Evolutionary conservation across 306 rosid species (phyloP), one percentile per base, ranked within the genome.

Genomic region (Hippophae tibetana): DNA sequence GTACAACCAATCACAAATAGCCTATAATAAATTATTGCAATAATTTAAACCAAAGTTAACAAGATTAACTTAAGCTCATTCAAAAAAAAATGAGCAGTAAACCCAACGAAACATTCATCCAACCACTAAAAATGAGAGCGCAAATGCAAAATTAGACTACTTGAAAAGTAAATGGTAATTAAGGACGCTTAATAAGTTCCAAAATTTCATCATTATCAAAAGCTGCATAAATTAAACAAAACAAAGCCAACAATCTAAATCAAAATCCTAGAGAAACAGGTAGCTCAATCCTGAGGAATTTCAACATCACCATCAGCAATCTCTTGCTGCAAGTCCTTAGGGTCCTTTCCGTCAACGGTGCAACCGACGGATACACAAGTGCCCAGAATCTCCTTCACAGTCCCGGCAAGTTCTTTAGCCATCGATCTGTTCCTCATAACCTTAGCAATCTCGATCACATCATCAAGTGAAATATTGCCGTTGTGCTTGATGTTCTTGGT

Each of bases 361-460:
- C 97, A 89, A 0, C 97, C 97, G 1, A 89, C 94, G 13, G 97
- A 89, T 2, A 89, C 97, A 54, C 97, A 89, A 0, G 97, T 89
- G 0, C 94, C 95, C 0, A 86, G 79, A 3, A 89, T 89, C 79
- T 89, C 97, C 82, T 89, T 89, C 2, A 89, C 79, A 1, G 86
- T 66, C 0, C 95, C 97, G 0, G 69, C 6, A 12, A 89, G 79
- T 6, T 89, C 95, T 76, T 89, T 89, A 0, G 97, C 97, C 89
- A 89, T 89, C 0, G 97, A 89, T 51, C 97, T 72, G 1, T 80
- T 76, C 65, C 38, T 71, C 97, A 89, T 89, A 7, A 81, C 40
- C 81, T 64, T 86, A 0, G 97, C 97, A 3, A 89, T 86, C 83
- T 89, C 97, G 57, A 89, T 75, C 46, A 89, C 97, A n/a, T 89